A percentile compares a stretch with the other conserved stretches of the same genome.
Conservation (phyloP, 345 rosid species). For the Pelargonium nanum region DNA sequence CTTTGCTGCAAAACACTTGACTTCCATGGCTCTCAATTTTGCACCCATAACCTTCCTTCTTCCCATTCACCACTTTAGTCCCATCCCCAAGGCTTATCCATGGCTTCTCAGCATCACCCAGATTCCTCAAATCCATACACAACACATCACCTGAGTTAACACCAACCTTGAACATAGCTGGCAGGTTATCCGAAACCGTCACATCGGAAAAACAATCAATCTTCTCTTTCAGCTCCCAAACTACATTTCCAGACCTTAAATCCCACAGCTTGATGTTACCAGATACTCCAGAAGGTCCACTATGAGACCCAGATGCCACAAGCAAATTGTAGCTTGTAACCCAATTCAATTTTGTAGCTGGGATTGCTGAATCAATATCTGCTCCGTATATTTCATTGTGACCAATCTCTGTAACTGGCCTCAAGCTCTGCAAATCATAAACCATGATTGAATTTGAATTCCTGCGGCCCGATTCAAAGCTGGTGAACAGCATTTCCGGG, state of each 20-base stretch:
- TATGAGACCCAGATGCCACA: conserved; percentile 86
- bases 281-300: conserved; percentile 64
- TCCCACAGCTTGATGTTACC: conserved; percentile 81
- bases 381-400: conserved; percentile 65
- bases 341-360: conserved; percentile 78
- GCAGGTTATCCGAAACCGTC: conserved; percentile 55
- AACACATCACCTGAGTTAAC: conserved; percentile 64
- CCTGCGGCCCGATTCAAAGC: conserved; percentile 87
- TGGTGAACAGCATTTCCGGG: conserved; percentile 44
- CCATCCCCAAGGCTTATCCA: conserved; percentile 66
- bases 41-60: conserved; percentile 71
- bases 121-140: conserved; percentile 50
- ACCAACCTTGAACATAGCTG: conserved; percentile 66
- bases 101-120: conserved; percentile 30
- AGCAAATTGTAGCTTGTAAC: conserved; percentile 41
- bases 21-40: conserved; percentile 68
- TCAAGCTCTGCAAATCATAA: conserved; percentile 50
- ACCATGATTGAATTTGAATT: conserved; percentile 81
- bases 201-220: conserved; percentile 82
- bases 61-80: conserved; percentile 44
- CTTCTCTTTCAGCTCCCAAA: conserved; percentile 68
- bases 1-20: conserved; percentile 71
- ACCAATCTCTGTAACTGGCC: conserved; percentile 61
- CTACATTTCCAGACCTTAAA: conserved; percentile 55
- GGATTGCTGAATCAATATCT: conserved; percentile 65